Percentiles rank a stretch among this genome's conserved stretches.
These are phyloP conservation scores for Pseudogymnoascus sp. DNA, from an alignment of 2,329 filamentous ascomycete genomes.

Conservation along the genomic window DNA sequence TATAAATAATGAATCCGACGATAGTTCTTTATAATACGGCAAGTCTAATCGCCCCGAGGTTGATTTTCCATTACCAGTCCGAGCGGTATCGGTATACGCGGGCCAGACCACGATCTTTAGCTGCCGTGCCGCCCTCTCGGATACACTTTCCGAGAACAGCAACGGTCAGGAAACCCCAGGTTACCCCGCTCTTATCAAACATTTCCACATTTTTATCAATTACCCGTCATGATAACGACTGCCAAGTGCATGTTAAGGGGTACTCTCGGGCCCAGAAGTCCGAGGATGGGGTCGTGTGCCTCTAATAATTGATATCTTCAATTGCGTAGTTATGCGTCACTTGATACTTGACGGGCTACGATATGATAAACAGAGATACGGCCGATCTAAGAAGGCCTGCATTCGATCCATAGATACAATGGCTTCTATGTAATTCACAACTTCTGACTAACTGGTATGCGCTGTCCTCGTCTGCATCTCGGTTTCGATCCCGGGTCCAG, in stretches of 20 bases:
- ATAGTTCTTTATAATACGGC: background rate
- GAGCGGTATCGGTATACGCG: background rate
- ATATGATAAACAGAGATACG: background rate
- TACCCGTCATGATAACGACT: slow-evolving; percentile 15
- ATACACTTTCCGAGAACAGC: background rate
- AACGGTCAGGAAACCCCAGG: slow-evolving; percentile 8
- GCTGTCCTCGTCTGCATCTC: background rate
- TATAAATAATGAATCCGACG: background rate
- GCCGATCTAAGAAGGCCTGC: background rate
- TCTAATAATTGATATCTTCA: background rate
- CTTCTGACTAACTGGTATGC: background rate
- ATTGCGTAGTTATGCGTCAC: background rate
- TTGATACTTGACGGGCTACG: background rate
- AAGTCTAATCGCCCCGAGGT: background rate
- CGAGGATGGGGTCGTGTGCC: background rate
- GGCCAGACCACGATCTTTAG: slow-evolving; percentile 3
- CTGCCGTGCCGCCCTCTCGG: background rate
- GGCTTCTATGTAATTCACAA: background rate
- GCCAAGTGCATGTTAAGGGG: slow-evolving; percentile 7
- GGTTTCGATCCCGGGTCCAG: too few species aligned
- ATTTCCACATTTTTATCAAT: slow-evolving; percentile 12
- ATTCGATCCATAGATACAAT: background rate
- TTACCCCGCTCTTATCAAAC: slow-evolving; percentile 9
- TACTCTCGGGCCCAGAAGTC: background rate
- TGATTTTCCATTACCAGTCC: background rate